Conservation (phyloP, 1,284 basidiomycete genomes). For the Cutaneotrichosporon dermatis region DNA sequence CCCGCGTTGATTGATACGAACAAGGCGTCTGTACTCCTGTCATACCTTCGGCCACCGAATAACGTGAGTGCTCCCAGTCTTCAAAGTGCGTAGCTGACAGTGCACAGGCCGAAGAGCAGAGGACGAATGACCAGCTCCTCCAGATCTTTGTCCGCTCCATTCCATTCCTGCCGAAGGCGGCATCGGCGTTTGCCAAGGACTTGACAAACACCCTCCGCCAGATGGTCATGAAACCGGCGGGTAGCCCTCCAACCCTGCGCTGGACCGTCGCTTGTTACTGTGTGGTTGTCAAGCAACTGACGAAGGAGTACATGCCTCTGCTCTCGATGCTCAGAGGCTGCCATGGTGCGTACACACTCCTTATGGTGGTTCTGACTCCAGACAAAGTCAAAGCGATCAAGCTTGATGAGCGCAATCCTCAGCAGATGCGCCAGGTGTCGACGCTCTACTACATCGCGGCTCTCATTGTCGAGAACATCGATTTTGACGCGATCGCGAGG, state of each 20-base stretch:
- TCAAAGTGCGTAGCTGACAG: slow-evolving; percentile 9
- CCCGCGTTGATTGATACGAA: slow-evolving; percentile 36
- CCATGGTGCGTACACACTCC: slow-evolving; percentile 56
- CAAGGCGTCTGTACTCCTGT: slow-evolving; percentile 33
- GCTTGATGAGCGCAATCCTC: neutral
- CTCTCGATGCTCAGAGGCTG: slow-evolving; percentile 75
- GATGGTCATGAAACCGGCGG: slow-evolving; percentile 75
- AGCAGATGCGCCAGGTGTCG: slow-evolving; percentile 13
- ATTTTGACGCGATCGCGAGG: slow-evolving; percentile 70
- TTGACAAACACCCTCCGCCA: slow-evolving; percentile 74
- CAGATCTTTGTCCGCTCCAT: slow-evolving; percentile 81
- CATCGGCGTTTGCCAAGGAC: slow-evolving; percentile 77
- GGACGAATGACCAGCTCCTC: slow-evolving; percentile 74
- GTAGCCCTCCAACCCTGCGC: slow-evolving; percentile 72
- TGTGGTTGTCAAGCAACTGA: slow-evolving; percentile 73
- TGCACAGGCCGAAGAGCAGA: slow-evolving; percentile 70
- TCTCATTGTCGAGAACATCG: slow-evolving; percentile 78
- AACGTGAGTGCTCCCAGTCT: slow-evolving; percentile 27
- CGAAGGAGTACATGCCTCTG: slow-evolving; percentile 73
- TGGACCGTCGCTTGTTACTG: slow-evolving; percentile 90
- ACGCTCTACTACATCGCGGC: slow-evolving; percentile 76
- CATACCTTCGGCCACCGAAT: slow-evolving; percentile 28
- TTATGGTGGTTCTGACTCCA: neutral
- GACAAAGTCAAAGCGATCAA: slow-evolving; percentile 8
- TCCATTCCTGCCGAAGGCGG: slow-evolving; percentile 80